Evolutionary conservation across 2,329 filamentous ascomycete genomes (phyloP).

Genomic region (Dendryphion nanum): DNA sequence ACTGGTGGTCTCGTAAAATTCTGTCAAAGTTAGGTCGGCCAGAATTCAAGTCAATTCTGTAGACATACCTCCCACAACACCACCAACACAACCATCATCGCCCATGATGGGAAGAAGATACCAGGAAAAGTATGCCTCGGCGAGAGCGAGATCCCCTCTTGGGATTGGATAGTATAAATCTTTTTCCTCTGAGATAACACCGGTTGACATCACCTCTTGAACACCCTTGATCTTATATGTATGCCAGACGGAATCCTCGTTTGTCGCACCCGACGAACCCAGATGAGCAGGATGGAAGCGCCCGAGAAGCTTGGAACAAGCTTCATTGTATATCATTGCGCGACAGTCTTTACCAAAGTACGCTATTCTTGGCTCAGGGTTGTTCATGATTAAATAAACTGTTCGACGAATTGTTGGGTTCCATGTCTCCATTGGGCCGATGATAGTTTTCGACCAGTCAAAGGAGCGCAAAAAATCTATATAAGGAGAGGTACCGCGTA

Average conservation of each 20-base stretch:
- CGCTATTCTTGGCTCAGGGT: conserved; percentile 5
- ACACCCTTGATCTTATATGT: conserved; percentile 5
- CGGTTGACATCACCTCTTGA: conserved; percentile 3
- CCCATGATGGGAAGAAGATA: conserved; percentile 27
- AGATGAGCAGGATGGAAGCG: conserved; percentile 51
- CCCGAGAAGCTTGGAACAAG: conserved; percentile 12
- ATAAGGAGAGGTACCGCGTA: conserved; percentile 10
- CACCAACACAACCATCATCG: conserved; percentile 21
- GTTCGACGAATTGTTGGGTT: conserved; percentile 42
- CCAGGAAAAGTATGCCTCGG: conserved; percentile 54
- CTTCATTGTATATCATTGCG: conserved; percentile 28
- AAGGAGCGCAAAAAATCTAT: conserved; percentile 35
- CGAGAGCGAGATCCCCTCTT: conserved; percentile 61
- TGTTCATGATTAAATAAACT: conserved; percentile 8
- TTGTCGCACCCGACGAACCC: conserved; percentile 58
- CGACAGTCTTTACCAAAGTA: conserved; percentile 40
- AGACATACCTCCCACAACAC: too few species aligned
- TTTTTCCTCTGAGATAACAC: conserved; percentile 38
- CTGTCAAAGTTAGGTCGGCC: too few species aligned
- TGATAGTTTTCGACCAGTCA: conserved; percentile 45
- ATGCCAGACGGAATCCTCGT: conserved; percentile 70
- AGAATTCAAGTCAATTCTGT: too few species aligned
- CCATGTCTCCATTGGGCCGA: conserved; percentile 47
- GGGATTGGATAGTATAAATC: conserved; percentile 63
- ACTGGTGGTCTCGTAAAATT: conserved; percentile 28